These are phyloP conservation scores for Sporobolomyces pararoseus DNA, from an alignment of 768 basidiomycete species.

Conservation along the genomic window DNA sequence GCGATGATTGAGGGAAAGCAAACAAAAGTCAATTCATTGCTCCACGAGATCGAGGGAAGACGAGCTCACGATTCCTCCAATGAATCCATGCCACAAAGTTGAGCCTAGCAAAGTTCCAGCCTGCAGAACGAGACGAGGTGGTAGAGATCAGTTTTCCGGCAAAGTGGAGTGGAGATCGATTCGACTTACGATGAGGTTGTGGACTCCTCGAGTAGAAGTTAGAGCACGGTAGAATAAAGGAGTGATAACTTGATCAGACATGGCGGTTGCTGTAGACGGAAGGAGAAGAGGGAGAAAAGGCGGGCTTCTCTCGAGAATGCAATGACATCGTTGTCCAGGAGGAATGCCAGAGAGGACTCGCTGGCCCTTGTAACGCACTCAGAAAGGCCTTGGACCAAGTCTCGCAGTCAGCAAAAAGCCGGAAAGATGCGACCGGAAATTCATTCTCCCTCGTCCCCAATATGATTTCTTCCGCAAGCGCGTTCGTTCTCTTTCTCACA, in stretches of 20 bases:
- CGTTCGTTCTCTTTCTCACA: not conserved
- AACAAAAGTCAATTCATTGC: no score
- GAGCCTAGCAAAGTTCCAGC: constrained; percentile 25
- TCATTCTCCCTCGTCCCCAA: no score
- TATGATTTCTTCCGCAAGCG: no score
- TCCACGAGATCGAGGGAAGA: no score
- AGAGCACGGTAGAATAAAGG: constrained; percentile 16
- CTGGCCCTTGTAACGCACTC: no score
- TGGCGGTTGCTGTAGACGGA: not conserved
- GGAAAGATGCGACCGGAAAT: no score
- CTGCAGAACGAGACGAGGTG: not conserved
- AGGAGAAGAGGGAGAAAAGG: not conserved
- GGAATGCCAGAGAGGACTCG: no score
- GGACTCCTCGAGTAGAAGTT: not conserved
- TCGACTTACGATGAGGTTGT: constrained; percentile 27
- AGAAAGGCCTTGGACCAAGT: no score
- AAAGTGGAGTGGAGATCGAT: not conserved
- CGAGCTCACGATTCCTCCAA: constrained; percentile 27
- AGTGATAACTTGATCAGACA: not conserved
- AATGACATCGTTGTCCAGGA: not conserved
- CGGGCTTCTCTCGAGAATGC: no score
- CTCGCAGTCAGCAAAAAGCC: no score
- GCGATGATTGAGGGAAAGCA: not conserved
- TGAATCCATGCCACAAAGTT: constrained; percentile 33
- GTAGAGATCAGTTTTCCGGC: not conserved